Evolutionary conservation across 2,329 filamentous ascomycete species (phyloP), one percentile per base, ranked within the genome.

Genomic region (Fusarium goolgardi): DNA sequence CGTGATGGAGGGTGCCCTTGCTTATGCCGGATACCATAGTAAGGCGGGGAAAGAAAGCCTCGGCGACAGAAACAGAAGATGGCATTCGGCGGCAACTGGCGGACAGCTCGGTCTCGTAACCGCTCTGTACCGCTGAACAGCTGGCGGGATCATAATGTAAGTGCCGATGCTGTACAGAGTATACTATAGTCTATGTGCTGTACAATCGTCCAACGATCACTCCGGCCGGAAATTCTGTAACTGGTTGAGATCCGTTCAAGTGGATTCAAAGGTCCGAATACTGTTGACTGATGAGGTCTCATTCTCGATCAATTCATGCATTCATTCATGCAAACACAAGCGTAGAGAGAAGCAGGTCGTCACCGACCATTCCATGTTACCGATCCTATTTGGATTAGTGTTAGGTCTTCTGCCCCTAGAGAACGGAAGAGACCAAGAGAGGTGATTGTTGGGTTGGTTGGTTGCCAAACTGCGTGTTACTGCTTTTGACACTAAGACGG

Each of bases 1-100:
- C n/a, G n/a, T n/a, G n/a, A n/a, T n/a, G n/a, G n/a, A n/a, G n/a
- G n/a, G n/a, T n/a, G n/a, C n/a, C n/a, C n/a, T n/a, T n/a, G n/a
- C n/a, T n/a, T n/a, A n/a, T n/a, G n/a, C n/a, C n/a, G n/a, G n/a
- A n/a, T n/a, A n/a, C n/a, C n/a, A n/a, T n/a, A n/a, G n/a, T n/a
- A 63, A 65, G 65, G 69, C 67, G 67, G 65, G 67, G 69, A 60
- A 41, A 51, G 59, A 59, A 23, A 51, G 59, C 45, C 61, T 67
- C 37, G 20, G 56, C 46, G 65, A 66, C 35, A 45, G 59, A 27
- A 69, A 25, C 34, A 56, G 47, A 69, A 69, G 47, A 65, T 55
- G 57, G 49, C 53, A 55, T 45, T 56, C 55, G 40, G 62, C 39
- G 32, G 61, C 59, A 57, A 59, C 53, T 63, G 54, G 63, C 57